Conservation (phyloP, 2,329 filamentous ascomycete genomes). For the Alternaria ventricosa region DNA sequence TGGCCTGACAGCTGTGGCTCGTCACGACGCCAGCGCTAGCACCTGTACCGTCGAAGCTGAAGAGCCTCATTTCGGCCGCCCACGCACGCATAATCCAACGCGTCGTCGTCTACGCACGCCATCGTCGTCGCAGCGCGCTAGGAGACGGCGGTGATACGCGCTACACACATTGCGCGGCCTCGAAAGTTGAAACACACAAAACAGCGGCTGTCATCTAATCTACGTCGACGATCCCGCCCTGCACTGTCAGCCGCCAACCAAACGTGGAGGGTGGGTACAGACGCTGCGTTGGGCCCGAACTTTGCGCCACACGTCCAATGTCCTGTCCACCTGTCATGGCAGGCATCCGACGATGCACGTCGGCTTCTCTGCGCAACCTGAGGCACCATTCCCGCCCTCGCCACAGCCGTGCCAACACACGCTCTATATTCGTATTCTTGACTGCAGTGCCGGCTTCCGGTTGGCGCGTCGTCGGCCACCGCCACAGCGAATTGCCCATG, state of each 20-base stretch:
- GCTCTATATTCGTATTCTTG: background rate
- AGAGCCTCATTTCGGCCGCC: slow-evolving; percentile 2
- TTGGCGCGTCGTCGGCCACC: slow-evolving; percentile 4
- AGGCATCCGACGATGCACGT: background rate
- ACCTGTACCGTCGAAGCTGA: background rate
- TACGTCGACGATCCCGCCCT: slow-evolving; percentile 7
- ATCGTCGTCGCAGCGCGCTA: background rate
- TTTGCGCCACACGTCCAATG: background rate
- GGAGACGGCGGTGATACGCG: background rate
- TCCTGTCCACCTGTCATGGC: background rate
- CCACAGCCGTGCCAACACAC: background rate
- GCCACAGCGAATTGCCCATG: slow-evolving; percentile 9
- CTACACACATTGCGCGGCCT: slow-evolving; percentile 14
- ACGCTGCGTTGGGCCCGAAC: background rate
- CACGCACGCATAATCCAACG: background rate
- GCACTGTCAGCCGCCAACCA: background rate
- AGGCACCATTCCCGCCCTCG: background rate
- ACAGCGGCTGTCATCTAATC: slow-evolving; percentile 8
- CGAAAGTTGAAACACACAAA: slow-evolving; percentile 4
- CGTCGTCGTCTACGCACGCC: slow-evolving; percentile 4
- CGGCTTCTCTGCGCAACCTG: background rate
- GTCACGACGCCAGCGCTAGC: background rate
- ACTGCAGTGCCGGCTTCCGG: background rate
- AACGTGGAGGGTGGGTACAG: slow-evolving; percentile 1
- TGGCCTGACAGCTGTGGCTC: background rate